phyloP scores from a whole-genome alignment of 306 rosid genomes.

The Medicago truncatula region DNA sequence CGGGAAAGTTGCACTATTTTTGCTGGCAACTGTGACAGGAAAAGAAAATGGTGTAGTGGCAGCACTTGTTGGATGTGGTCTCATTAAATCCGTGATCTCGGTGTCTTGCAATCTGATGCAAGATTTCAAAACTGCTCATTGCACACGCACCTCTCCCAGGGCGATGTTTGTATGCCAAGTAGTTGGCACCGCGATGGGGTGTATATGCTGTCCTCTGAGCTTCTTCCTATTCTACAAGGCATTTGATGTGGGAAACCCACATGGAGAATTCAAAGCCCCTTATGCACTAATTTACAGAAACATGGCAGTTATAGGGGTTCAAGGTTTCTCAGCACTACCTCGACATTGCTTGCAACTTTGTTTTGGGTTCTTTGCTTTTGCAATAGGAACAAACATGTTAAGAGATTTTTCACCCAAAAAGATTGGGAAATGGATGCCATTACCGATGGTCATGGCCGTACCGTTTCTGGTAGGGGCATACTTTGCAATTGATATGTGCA shows the following conservation, averaged over 20 bases:
- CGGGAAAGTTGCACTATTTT: slow-evolving; percentile 84
- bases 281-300: slow-evolving; percentile 66
- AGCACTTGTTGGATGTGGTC: slow-evolving; percentile 79
- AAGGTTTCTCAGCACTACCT: slow-evolving; percentile 77
- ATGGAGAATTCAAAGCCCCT: slow-evolving; percentile 94
- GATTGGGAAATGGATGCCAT: slow-evolving; percentile 88
- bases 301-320: slow-evolving; percentile 51
- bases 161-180: slow-evolving; percentile 90
- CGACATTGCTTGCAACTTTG: slow-evolving; percentile 77
- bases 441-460: slow-evolving; percentile 93
- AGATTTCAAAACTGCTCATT: slow-evolving; percentile 88
- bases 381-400: slow-evolving; percentile 43
- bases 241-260: slow-evolving; percentile 62
- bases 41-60: slow-evolving; percentile 53
- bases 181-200: slow-evolving; percentile 78
- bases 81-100: slow-evolving; percentile 70
- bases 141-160: slow-evolving; percentile 80
- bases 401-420: slow-evolving; percentile 53
- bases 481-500: slow-evolving; percentile 85
- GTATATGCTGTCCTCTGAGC: slow-evolving; percentile 75
- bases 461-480: slow-evolving; percentile 93
- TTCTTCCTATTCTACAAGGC: slow-evolving; percentile 75
- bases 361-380: slow-evolving; percentile 49
- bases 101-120: slow-evolving; percentile 94
- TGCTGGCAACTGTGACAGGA: slow-evolving; percentile 65